A percentile compares a stretch with the other conserved stretches of the same genome.
phyloP scores from a whole-genome alignment of 1,284 basidiomycete species.

The Ganoderma boninense region DNA sequence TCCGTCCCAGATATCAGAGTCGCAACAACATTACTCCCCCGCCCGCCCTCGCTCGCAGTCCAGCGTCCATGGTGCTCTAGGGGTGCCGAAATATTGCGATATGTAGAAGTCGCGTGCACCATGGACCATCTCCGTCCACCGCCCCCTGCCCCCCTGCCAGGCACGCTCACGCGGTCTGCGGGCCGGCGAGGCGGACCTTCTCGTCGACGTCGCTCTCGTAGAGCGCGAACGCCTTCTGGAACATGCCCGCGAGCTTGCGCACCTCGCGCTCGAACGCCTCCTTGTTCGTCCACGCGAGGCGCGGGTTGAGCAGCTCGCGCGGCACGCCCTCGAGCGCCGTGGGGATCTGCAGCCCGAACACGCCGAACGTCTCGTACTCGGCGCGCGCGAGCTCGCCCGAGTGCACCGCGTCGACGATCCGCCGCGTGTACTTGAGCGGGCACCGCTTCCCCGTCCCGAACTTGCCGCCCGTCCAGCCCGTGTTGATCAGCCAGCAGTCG shows the following conservation, averaged over 20 bases:
- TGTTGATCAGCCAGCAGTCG: constrained; percentile 99
- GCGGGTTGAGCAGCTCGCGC: constrained; percentile 88
- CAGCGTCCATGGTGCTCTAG: too few relatives aligned
- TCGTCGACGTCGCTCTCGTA: constrained; percentile 87
- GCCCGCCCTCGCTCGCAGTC: neutral
- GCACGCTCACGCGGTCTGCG: constrained; percentile 42
- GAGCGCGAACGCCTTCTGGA: constrained; percentile 89
- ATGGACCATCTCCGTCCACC: neutral
- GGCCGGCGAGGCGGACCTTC: constrained; percentile 84
- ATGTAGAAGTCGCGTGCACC: neutral
- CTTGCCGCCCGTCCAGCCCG: constrained; percentile 97
- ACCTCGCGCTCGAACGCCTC: constrained; percentile 88
- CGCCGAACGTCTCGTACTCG: constrained; percentile 86
- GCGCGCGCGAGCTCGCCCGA: constrained; percentile 90
- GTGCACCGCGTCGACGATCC: constrained; percentile 97
- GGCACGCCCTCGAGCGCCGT: constrained; percentile 86
- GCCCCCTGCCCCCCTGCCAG: too few relatives aligned
- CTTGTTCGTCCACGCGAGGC: constrained; percentile 86
- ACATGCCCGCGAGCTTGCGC: constrained; percentile 90
- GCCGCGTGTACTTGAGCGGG: constrained; percentile 94
- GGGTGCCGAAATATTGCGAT: too few relatives aligned
- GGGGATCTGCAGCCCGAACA: constrained; percentile 86
- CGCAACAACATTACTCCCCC: neutral
- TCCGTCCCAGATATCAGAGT: neutral
- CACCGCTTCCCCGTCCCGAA: constrained; percentile 93